Base-by-base conservation (phyloP, 768 basidiomycete species). In the Arthromyces matolae region DNA sequence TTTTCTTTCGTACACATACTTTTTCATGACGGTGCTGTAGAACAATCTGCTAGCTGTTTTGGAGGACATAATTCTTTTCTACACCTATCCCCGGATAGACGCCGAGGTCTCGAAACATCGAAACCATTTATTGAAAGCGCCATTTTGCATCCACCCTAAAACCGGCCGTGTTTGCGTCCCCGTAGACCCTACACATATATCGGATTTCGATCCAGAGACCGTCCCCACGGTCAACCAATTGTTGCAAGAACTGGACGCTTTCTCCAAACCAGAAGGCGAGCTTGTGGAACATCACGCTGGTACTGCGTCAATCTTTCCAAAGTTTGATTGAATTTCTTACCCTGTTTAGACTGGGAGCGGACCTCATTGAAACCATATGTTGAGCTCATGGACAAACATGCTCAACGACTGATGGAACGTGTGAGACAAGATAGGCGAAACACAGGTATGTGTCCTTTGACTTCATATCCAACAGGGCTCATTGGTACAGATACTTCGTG, bases 161-260 rank as follows among this genome's bases (percentile, higher is more conserved):
- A 99, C 96, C 2, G 96, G 95, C 1, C 81, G 93, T 24, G 82
- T 99, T 8, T 99, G 95, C 63, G 90, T 99, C 2, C 96, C 95
- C 1, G 75, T 98, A 14, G 87, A 95, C 60, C 86, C 93, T 3
- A 68, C 68, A 27, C 63, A 68, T 25, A 79, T 97, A 24, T 82
- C 91, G 45, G 71, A 77, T 1, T 99, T 98, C 60, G 82, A 95
- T 60, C 96, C 94, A 0, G 81, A 78, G 44, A 63, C 58, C 1
- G 95, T 97, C 4, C 96, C 96, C 1, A 98, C 93, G 0, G 85
- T 95, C 6, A 76, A 76, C 4, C 84, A 89, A 60, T 73, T 98
- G n/a, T 64, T 98, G 19, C 66, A 71, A 33, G 93, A 99, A 65
- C 71, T 98, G 39, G 84, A 94, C 56, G 62, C 61, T 6, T 57